Evolutionary conservation across 1,139 yeast species (phyloP), one percentile per base, ranked within the genome.

Genomic region (Protomyces macrosporus): DNA sequence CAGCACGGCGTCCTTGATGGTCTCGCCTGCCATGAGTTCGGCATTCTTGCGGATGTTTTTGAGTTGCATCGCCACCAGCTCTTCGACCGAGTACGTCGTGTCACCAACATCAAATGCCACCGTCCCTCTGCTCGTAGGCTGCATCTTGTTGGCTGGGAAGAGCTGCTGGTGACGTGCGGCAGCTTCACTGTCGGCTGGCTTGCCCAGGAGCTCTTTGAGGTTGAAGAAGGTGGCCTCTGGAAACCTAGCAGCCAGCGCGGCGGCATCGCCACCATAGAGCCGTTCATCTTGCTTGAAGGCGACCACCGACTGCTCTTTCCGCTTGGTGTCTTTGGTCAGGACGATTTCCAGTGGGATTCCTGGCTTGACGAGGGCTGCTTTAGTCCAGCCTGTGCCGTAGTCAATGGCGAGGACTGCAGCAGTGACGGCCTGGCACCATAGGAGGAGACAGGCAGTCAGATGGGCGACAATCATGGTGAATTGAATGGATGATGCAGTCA

Each of bases 281-380:
- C 98, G 81, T 71, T 87, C 95, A 60, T 67, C 64, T 4, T 76
- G 75, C 68, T 87, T 82, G 67, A 91, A 80, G 0, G 88, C 85
- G 36, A 93, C 71, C 0, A 95, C 97, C 1, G 91, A 82, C 10
- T 85, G 78, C 71, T 93, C 98, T 73, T 93, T 93, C 66, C 98
- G 81, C 74, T 90, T 90, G 6, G 97, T 88, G 72, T 93, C 98
- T 51, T 89, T 87, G 3, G 97, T 89, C 66, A 93, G 77, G 10
- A 93, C 87, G 57, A 93, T 82, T 71, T 93, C 98, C 73, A 90
- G 86, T 23, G 91, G 87, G 37, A 90, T 84, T 7, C 91, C 90
- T 0, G 98, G 98, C 0, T 97, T 97, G 56, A 95, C 87, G 62
- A 93, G 78, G 59, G 87, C 89, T 1, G 96, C 90, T 74, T 95